Percentiles rank a stretch among this genome's conserved stretches.
Conservation (phyloP, 768 basidiomycete genomes). For the Botryobasidium botryosum region DNA sequence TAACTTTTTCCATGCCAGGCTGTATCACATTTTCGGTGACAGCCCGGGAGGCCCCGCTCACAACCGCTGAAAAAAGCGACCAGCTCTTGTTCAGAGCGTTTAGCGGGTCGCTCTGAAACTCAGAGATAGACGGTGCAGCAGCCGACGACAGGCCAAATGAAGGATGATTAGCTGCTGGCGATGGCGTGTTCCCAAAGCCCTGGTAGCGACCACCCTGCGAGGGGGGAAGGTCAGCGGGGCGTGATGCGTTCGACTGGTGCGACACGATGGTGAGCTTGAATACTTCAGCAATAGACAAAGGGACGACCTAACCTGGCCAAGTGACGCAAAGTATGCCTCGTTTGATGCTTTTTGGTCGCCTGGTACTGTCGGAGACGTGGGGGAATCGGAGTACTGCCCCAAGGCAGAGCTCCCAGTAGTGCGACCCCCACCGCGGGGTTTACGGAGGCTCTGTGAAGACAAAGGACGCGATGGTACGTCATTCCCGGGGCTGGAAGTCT, state of each 20-base stretch:
- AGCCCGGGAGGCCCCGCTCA: slow-evolving; percentile 58
- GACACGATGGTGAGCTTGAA: background rate
- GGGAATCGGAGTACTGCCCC: too few species aligned
- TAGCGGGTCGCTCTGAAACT: slow-evolving; percentile 75
- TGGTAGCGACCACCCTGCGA: slow-evolving; percentile 87
- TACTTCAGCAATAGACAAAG: background rate
- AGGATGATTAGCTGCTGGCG: slow-evolving; percentile 35
- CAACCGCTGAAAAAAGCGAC: slow-evolving; percentile 82
- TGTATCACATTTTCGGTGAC: slow-evolving; percentile 82
- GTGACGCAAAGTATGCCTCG: slow-evolving; percentile 67
- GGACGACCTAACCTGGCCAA: slow-evolving; percentile 35
- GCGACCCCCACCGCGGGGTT: slow-evolving; percentile 53
- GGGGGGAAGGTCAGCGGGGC: slow-evolving; percentile 69
- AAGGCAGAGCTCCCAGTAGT: too few species aligned
- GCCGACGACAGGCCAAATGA: slow-evolving; percentile 61
- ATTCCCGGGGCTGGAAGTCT: slow-evolving; percentile 37
- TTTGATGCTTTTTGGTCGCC: slow-evolving; percentile 59
- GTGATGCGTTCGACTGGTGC: slow-evolving; percentile 42
- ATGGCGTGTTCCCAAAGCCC: slow-evolving; percentile 81
- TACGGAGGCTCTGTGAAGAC: slow-evolving; percentile 74
- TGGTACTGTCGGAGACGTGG: too few species aligned
- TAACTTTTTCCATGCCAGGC: slow-evolving; percentile 67
- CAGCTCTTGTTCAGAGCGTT: slow-evolving; percentile 85
- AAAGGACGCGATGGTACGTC: too few species aligned
- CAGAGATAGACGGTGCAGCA: slow-evolving; percentile 57